Evolutionary conservation across 352 stramenopile genomes (phyloP).

Genomic region (Globisporangium apiculatum): DNA sequence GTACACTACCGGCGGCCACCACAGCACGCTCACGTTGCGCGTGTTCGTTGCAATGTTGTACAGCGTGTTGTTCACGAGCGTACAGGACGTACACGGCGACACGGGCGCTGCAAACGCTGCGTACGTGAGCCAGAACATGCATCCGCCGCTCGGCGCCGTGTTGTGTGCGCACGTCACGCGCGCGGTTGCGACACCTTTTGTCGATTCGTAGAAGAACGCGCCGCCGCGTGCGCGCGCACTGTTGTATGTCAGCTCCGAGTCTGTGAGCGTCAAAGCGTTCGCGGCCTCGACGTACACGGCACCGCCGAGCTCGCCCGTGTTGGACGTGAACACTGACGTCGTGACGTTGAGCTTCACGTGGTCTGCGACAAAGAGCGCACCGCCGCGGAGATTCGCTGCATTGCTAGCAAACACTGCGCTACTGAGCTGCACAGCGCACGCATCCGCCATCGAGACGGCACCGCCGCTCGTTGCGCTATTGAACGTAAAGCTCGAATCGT

Average conservation of each 20-base stretch:
- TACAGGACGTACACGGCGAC: slow-evolving; percentile 30
- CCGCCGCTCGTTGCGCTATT: slow-evolving; percentile 37
- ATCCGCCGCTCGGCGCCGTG: slow-evolving; percentile 41
- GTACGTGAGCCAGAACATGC: slow-evolving; percentile 55
- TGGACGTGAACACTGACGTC: slow-evolving; percentile 16
- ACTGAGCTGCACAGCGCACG: slow-evolving; percentile 11
- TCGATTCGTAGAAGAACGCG: slow-evolving; percentile 37
- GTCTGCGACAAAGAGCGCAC: slow-evolving; percentile 27
- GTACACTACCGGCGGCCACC: slow-evolving; percentile 45
- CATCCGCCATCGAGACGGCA: slow-evolving; percentile 14
- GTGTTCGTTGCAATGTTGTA: slow-evolving; percentile 65
- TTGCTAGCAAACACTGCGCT: slow-evolving; percentile 17
- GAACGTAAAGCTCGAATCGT: slow-evolving; percentile 17
- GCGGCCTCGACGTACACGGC: slow-evolving; percentile 27
- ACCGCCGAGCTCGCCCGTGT: slow-evolving; percentile 28
- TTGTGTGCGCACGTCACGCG: slow-evolving; percentile 30
- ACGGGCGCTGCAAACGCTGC: slow-evolving; percentile 9
- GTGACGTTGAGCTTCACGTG: slow-evolving; percentile 16
- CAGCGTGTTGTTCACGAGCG: slow-evolving; percentile 31
- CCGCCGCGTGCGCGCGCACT: slow-evolving; percentile 28
- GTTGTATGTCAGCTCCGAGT: slow-evolving; percentile 27
- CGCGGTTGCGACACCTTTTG: slow-evolving; percentile 15
- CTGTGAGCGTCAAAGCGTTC: slow-evolving; percentile 8
- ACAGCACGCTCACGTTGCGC: slow-evolving; percentile 36
- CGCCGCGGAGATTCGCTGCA: slow-evolving; percentile 17